A percentile compares a stretch with the other conserved stretches of the same genome.
Conservation (phyloP, 2,329 filamentous ascomycete genomes). For the Arthrobotrys sinensis region DNA sequence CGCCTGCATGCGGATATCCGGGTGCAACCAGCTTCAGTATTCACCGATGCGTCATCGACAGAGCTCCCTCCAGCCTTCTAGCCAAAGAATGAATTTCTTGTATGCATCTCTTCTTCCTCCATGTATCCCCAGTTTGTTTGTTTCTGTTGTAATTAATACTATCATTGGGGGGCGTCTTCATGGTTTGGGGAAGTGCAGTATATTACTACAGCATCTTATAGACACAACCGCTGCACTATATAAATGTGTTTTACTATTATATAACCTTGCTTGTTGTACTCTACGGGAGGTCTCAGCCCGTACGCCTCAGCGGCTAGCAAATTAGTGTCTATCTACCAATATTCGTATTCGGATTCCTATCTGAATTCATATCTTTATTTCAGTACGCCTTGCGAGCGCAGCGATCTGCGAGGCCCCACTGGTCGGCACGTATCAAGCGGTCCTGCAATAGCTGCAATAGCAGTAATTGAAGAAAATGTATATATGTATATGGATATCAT, state of each 20-base stretch:
- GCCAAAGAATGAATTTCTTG: conserved; percentile 1
- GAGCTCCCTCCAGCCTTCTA: conserved; percentile 12
- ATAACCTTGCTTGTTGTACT: conserved; percentile 19
- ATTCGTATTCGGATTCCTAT: neutral
- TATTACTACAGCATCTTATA: conserved; percentile 32
- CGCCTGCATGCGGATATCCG: conserved; percentile 9
- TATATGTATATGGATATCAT: conserved; percentile 38
- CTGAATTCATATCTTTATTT: neutral
- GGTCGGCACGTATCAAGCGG: neutral
- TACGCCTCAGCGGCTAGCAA: neutral
- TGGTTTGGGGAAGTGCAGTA: conserved; percentile 19
- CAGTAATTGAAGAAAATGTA: neutral
- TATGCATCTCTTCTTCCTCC: neutral
- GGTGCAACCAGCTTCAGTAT: neutral
- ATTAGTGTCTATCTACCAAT: neutral
- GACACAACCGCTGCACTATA: conserved; percentile 15
- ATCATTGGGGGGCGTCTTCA: conserved; percentile 32
- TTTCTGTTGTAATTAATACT: conserved; percentile 1
- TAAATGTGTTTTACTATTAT: conserved; percentile 23
- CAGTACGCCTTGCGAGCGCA: neutral
- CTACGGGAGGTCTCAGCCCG: conserved; percentile 26
- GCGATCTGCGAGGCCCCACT: neutral
- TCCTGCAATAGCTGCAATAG: conserved; percentile 15
- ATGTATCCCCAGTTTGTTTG: conserved; percentile 3
- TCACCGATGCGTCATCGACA: neutral